Base-by-base conservation (phyloP, 2,329 filamentous ascomycete genomes). In the Tolypocladium paradoxum region DNA sequence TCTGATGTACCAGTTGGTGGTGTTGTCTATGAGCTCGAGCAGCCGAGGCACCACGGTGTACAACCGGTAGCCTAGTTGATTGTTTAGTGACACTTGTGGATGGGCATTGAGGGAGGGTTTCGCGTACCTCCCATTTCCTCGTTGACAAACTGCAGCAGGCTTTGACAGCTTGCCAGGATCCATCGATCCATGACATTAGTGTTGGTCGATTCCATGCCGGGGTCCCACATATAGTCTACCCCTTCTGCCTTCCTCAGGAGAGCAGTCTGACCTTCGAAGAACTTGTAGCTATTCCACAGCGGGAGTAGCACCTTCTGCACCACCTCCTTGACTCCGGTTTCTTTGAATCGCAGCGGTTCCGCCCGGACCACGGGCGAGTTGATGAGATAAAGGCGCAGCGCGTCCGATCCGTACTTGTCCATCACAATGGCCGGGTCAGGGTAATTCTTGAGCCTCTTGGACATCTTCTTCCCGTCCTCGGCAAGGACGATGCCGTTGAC, bases 391-490 rank as follows among this genome's bases (percentile, higher is more conserved):
- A 97, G 77, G 53, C 92, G 85, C 49, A 97, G 81, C 33, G 92
- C 90, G 72, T 97, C 92, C 2, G 90, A 91, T 22, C 92, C 92
- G 66, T 95, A 95, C 64, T 87, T 87, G 54, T 87, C 74, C 78
- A 96, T 93, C 60, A 97, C 82, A 50, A 90, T 74, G 53, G 75
- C 76, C 12, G 92, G 92, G 63, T 96, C 90, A 0, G 92, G 92
- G 69, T 96, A 97, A 71, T 97, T 97, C 75, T 96, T 95, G 54
- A 96, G 76, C 52, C 92, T 83, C 73, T 97, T 97, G 7, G 90
- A 96, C 92, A 97, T 97, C 77, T 97, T 97, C 77, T 96, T 96
- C 53, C 92, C 92, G 64, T 96, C 90, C 67, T 95, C 90, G 1
- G 91, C 91, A 40, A 96, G 78, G 5, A 96, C 90, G 57, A 96